phyloP scores from a whole-genome alignment of 1,284 basidiomycete species.

The Xanthoconium separans region DNA sequence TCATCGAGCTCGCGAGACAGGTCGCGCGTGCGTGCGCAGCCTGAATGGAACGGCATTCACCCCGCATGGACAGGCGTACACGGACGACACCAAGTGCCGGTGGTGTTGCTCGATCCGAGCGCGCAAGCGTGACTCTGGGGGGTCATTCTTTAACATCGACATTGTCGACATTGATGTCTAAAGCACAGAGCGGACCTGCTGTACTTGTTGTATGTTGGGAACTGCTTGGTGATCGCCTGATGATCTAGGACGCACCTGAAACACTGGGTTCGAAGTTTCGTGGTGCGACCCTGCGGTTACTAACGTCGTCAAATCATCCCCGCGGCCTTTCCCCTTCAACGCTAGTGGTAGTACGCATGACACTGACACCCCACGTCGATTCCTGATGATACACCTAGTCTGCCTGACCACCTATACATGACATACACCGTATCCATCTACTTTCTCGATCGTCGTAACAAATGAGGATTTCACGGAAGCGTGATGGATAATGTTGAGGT shows the following conservation, averaged over 20 bases:
- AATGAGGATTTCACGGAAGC: neutral
- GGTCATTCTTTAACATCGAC: neutral
- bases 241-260: no score
- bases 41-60: neutral
- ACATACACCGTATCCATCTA: neutral
- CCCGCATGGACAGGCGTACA: conserved; percentile 3
- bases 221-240: no score
- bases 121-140: conserved; percentile 13
- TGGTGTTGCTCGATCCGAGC: conserved; percentile 7
- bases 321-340: no score
- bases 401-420: neutral
- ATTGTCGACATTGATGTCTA: neutral
- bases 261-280: no score
- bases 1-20: conserved; percentile 18
- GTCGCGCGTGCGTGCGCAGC: no score
- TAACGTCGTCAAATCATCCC: no score
- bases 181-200: no score
- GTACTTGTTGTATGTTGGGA: no score
- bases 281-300: no score
- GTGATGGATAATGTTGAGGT: neutral
- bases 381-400: neutral
- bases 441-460: neutral
- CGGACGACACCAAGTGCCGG: conserved; percentile 16
- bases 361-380: no score
- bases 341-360: no score